Percentiles rank a stretch among this genome's conserved stretches.
phyloP scores from a whole-genome alignment of 805 yeast genomes.

The Cyberlindnera bimundalis region DNA sequence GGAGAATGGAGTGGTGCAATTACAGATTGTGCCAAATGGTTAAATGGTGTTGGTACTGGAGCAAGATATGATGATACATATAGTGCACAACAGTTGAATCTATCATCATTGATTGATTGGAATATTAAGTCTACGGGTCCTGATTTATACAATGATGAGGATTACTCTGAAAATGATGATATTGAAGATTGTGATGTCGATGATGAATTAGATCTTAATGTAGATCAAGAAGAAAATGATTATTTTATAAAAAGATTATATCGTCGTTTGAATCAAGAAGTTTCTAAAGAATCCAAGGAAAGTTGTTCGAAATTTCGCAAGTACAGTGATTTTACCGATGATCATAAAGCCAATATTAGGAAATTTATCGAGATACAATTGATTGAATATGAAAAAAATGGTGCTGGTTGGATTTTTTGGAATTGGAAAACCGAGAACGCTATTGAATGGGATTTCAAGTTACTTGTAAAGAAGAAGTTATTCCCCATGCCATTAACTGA shows the following conservation, averaged over 20 bases:
- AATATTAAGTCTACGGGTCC: background rate
- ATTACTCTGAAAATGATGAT: constrained; percentile 1
- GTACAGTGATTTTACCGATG: constrained; percentile 39
- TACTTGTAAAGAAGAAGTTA: constrained; percentile 45
- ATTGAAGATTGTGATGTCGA: constrained; percentile 1
- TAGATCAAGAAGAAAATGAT: background rate
- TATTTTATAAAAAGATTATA: background rate
- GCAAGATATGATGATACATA: constrained; percentile 56
- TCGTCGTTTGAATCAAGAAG: background rate
- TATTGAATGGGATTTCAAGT: constrained; percentile 62
- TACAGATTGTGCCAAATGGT: constrained; percentile 68
- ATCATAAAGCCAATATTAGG: constrained; percentile 43
- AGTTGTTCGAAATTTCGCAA: constrained; percentile 40
- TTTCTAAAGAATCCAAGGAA: background rate
- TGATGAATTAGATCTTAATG: constrained; percentile 1
- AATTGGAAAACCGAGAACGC: constrained; percentile 65
- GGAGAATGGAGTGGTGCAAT: constrained; percentile 74
- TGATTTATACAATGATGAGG: no score
- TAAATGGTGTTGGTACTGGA: constrained; percentile 68
- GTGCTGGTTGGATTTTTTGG: constrained; percentile 69
- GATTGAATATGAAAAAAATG: constrained; percentile 43
- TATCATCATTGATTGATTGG: constrained; percentile 3
- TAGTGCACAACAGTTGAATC: constrained; percentile 14
- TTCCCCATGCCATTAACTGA: constrained; percentile 61
- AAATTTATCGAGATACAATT: constrained; percentile 60